Base-by-base conservation (phyloP, 2,329 filamentous ascomycete species). In the Amesomyces nigricolor region DNA sequence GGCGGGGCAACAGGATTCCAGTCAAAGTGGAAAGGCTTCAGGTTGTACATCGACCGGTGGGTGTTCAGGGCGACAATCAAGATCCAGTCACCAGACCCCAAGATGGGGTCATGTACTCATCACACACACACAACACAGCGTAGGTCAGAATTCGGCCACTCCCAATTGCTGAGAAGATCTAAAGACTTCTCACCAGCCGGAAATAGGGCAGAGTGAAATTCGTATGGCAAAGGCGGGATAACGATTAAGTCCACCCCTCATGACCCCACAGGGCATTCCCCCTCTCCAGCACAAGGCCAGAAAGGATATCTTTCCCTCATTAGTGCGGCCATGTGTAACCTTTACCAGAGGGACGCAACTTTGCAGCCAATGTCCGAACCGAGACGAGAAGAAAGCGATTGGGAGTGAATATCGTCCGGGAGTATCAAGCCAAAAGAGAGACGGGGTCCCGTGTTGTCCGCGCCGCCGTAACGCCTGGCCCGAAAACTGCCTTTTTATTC, bases 261-360 rank as follows among this genome's bases (percentile, higher is more conserved):
- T 82, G 80, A 82, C 78, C 84, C 80, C 84, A 94, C 91, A 96
- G 91, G 92, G 92, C 92, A 91, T 96, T 97, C 92, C 91, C 91
- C 90, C 86, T 75, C 72, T 71, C 72, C 68, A 64, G 64, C 50
- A 56, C 54, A 61, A 51, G 58, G 26, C 63, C 71, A 70, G 70
- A 68, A 73, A 72, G 81, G 90, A 87, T 96, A 91, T 97, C 92
- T 97, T 97, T 97, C 92, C 92, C 91, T 96, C 91, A 88, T 96
- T 80, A 96, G 91, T 87, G 85, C 86, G 78, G 75, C 65, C 79
- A 82, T 83, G 68, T 78, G 75, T 74, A 78, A 74, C 76, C 74
- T 65, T 62, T 61, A 70, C 70, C 68, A 71, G 70, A 66, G 52
- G 17, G 51, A 60, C 47, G 43, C 38, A 35, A 51, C 54, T 57